Evolutionary conservation across 2,329 filamentous ascomycete genomes (phyloP).

Genomic region (Paraphaeosphaeria sporulosa): DNA sequence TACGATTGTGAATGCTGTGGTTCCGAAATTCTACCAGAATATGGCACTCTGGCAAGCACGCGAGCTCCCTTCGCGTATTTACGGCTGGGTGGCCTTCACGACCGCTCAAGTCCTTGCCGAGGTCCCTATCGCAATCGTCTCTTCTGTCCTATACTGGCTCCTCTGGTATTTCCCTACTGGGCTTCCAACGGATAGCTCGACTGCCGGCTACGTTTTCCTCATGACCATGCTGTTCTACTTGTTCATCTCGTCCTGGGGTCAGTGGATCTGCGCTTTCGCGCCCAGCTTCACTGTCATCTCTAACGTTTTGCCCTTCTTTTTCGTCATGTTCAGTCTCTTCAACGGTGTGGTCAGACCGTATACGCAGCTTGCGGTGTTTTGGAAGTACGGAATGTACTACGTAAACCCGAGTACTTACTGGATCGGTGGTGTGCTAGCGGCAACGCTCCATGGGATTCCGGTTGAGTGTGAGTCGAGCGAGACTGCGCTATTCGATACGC

Average conservation of each 20-base stretch:
- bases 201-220: constrained; percentile 77
- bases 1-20: constrained; percentile 74
- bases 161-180: constrained; percentile 82
- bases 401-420: constrained; percentile 75
- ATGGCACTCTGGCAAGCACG: constrained; percentile 76
- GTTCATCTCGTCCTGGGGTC: constrained; percentile 78
- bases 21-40: constrained; percentile 81
- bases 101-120: constrained; percentile 77
- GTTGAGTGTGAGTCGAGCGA: constrained; percentile 61
- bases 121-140: constrained; percentile 73
- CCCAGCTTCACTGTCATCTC: constrained; percentile 80
- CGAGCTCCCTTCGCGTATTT: constrained; percentile 77
- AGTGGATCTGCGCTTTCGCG: constrained; percentile 85
- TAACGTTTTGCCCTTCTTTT: constrained; percentile 79
- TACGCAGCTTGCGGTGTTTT: constrained; percentile 70
- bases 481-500: constrained; percentile 70
- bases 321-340: constrained; percentile 78
- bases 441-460: constrained; percentile 63
- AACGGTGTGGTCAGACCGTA: constrained; percentile 80
- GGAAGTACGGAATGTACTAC: constrained; percentile 75
- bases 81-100: constrained; percentile 78
- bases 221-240: constrained; percentile 82
- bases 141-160: constrained; percentile 72
- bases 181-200: constrained; percentile 68
- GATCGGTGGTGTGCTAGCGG: constrained; percentile 73